phyloP scores from a whole-genome alignment of 441 rosid genomes.

The Gossypium schwendimanii region DNA sequence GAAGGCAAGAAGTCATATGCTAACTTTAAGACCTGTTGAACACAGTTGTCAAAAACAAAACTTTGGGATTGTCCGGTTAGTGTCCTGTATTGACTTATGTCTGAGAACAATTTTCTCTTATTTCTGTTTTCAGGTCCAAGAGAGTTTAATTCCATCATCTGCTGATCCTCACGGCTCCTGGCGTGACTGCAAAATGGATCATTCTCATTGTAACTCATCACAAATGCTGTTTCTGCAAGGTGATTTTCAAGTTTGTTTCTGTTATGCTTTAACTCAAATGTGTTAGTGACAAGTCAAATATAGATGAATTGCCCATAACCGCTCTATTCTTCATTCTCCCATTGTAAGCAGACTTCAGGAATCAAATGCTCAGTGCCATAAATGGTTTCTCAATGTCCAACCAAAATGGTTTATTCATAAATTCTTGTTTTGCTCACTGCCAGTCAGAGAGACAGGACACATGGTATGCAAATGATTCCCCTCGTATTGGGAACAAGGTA shows the following conservation, averaged over 20 bases:
- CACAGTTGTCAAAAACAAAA: constrained; percentile 2
- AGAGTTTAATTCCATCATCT: constrained; percentile 44
- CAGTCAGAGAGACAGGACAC: constrained; percentile 66
- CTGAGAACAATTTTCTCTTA: not conserved
- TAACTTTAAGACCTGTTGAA: not conserved
- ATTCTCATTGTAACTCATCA: constrained; percentile 35
- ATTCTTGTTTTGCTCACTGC: constrained; percentile 70
- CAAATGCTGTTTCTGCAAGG: constrained; percentile 59
- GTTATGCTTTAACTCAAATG: not conserved
- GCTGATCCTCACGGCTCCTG: constrained; percentile 49
- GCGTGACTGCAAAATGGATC: constrained; percentile 45
- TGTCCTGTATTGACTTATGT: not conserved
- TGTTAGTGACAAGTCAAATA: not conserved
- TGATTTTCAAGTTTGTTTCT: constrained; percentile 14
- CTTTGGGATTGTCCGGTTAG: not conserved
- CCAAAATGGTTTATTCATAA: constrained; percentile 51
- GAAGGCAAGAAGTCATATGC: not conserved
- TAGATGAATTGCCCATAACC: not conserved
- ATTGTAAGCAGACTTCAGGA: constrained; percentile 42
- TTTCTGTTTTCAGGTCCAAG: constrained; percentile 28
- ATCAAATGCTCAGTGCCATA: constrained; percentile 41
- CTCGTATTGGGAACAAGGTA: constrained; percentile 42
- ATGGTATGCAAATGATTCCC: constrained; percentile 59
- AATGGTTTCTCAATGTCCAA: constrained; percentile 34
- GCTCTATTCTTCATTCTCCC: constrained; percentile 3